phyloP scores from a whole-genome alignment of 2,329 filamentous ascomycete genomes.

The Colletotrichum euphorbiae region DNA sequence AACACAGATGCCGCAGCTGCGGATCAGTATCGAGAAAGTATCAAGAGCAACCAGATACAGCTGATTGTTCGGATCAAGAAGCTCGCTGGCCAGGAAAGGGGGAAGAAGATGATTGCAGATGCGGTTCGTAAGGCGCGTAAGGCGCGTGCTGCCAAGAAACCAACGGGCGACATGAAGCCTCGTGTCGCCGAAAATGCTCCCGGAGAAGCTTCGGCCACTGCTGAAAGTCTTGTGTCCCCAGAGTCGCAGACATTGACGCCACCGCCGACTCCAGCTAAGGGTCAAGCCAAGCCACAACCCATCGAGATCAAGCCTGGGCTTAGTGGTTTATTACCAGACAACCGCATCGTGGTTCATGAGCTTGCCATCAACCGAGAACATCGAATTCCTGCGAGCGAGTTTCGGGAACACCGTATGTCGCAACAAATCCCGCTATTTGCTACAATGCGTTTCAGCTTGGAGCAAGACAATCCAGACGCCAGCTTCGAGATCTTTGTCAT shows the following conservation, averaged over 20 bases:
- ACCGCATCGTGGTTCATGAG: constrained; percentile 81
- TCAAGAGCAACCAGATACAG: constrained; percentile 83
- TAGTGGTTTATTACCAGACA: constrained; percentile 73
- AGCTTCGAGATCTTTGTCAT: constrained; percentile 76
- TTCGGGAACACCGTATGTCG: constrained; percentile 66
- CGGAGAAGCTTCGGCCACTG: constrained; percentile 52
- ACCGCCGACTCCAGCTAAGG: constrained; percentile 61
- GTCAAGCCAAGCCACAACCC: constrained; percentile 54
- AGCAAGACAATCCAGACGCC: constrained; percentile 71
- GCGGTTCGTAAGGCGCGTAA: constrained; percentile 79
- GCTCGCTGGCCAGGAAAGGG: constrained; percentile 77
- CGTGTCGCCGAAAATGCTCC: constrained; percentile 67
- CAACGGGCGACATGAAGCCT: constrained; percentile 76
- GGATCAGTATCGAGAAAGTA: constrained; percentile 82
- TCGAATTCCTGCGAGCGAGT: constrained; percentile 73
- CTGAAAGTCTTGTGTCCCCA: constrained; percentile 52
- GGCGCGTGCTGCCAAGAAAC: constrained; percentile 72
- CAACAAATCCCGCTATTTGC: constrained; percentile 62
- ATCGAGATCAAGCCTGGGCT: constrained; percentile 53
- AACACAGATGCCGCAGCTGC: constrained; percentile 79
- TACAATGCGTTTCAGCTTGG: constrained; percentile 74
- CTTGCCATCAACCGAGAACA: constrained; percentile 84
- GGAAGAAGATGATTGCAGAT: constrained; percentile 78
- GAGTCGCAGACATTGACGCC: constrained; percentile 65
- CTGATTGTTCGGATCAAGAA: constrained; percentile 84